These are phyloP conservation scores for Berberis vulgaris DNA, from an alignment of 164 flowering plant genomes.

Conservation along the genomic window DNA sequence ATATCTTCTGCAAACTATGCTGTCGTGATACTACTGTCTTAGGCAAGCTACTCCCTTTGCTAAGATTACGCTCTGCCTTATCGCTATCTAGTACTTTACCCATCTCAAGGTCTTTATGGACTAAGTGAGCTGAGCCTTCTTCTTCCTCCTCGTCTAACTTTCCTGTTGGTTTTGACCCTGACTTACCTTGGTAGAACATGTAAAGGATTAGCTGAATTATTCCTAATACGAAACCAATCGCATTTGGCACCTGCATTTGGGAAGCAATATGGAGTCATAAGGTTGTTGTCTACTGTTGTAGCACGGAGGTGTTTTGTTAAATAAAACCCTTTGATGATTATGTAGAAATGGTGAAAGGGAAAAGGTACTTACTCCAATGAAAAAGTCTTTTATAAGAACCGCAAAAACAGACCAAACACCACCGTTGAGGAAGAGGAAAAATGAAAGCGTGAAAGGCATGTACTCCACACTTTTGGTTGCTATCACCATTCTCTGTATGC, in stretches of 20 bases:
- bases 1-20: conserved; percentile 21
- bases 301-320: too few relatives aligned
- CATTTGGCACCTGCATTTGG: conserved; percentile 48
- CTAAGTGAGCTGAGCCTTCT: conserved; percentile 25
- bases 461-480: conserved; percentile 55
- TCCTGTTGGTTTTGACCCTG: conserved; percentile 10
- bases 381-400: conserved; percentile 34
- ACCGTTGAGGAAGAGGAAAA: conserved; percentile 48
- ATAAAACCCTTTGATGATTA: too few relatives aligned
- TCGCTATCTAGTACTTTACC: neutral
- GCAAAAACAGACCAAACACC: conserved; percentile 44
- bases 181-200: conserved; percentile 14
- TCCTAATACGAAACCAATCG: conserved; percentile 53
- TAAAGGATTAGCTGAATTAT: conserved; percentile 29
- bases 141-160: conserved; percentile 16
- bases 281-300: neutral
- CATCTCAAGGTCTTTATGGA: conserved; percentile 16
- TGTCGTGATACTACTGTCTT: conserved; percentile 12
- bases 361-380: conserved; percentile 33
- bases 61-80: conserved; percentile 12
- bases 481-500: conserved; percentile 30
- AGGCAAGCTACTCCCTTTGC: conserved; percentile 38
- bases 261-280: neutral
- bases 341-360: too few relatives aligned
- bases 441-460: conserved; percentile 61